These are phyloP conservation scores for Monosporascus sp. DNA, from an alignment of 2,329 filamentous ascomycete species.

Conservation along the genomic window DNA sequence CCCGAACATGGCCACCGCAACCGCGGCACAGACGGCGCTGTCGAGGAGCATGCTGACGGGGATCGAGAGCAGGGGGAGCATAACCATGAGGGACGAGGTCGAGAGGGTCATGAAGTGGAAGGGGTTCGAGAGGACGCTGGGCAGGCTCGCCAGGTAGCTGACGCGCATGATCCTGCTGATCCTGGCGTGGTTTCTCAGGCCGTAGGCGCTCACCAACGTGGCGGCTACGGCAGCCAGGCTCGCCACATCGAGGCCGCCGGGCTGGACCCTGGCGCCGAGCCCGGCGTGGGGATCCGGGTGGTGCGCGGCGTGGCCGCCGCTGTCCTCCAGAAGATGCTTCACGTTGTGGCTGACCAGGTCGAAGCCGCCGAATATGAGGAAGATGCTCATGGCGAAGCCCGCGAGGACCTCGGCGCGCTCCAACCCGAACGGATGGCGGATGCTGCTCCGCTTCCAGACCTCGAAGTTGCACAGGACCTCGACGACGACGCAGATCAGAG, in stretches of 20 bases:
- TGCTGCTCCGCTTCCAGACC: constrained; percentile 88
- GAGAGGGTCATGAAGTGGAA: constrained; percentile 91
- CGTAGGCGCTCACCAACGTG: constrained; percentile 80
- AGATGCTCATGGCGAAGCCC: constrained; percentile 92
- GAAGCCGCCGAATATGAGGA: constrained; percentile 94
- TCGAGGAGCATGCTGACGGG: constrained; percentile 82
- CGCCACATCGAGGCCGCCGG: constrained; percentile 75
- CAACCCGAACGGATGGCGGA: constrained; percentile 89
- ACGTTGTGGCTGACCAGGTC: constrained; percentile 91
- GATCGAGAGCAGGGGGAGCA: constrained; percentile 76
- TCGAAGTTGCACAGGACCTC: constrained; percentile 96
- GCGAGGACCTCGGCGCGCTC: constrained; percentile 90
- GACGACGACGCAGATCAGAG: constrained; percentile 83
- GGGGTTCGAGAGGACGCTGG: constrained; percentile 85
- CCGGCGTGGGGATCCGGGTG: constrained; percentile 58
- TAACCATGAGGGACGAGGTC: constrained; percentile 72
- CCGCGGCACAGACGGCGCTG: constrained; percentile 70
- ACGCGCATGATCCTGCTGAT: constrained; percentile 91
- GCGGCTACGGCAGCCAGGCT: constrained; percentile 75
- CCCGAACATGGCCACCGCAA: constrained; percentile 82
- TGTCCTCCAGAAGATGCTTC: constrained; percentile 79
- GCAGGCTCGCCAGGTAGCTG: constrained; percentile 73
- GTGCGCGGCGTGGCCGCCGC: constrained; percentile 67
- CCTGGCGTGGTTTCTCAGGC: constrained; percentile 82
- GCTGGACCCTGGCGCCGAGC: constrained; percentile 45